A percentile compares a stretch with the other conserved stretches of the same genome.
phyloP scores from a whole-genome alignment of 345 rosid species.

The Hibiscus trionum region DNA sequence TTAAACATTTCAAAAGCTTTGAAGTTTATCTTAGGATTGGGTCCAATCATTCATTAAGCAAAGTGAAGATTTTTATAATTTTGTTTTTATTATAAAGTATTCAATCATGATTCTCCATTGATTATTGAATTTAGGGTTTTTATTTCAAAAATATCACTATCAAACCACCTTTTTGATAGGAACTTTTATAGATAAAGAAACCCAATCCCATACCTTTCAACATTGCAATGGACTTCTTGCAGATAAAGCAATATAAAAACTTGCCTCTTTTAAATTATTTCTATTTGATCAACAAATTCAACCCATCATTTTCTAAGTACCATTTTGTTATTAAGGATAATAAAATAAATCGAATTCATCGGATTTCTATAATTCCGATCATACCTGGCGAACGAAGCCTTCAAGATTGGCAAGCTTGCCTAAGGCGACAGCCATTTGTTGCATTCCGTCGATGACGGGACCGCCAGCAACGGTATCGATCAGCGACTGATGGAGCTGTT shows the following conservation, averaged over 20 bases:
- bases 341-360: too few relatives aligned
- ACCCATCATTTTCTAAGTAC: conserved; percentile 14
- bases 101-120: background rate
- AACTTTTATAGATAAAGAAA: conserved; percentile 30
- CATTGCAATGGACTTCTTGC: conserved; percentile 21
- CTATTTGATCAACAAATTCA: background rate
- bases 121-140: conserved; percentile 34
- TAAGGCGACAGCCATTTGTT: conserved; percentile 85
- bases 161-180: conserved; percentile 38
- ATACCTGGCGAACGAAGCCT: conserved; percentile 95
- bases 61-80: background rate
- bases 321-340: background rate
- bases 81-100: background rate
- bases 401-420: conserved; percentile 88
- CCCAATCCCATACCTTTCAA: conserved; percentile 19
- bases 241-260: conserved; percentile 18
- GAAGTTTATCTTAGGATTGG: conserved; percentile 16
- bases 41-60: conserved; percentile 9
- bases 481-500: conserved; percentile 90
- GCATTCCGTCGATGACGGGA: conserved; percentile 61
- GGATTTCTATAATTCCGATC: too few relatives aligned
- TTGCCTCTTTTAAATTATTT: background rate
- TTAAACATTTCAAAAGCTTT: background rate
- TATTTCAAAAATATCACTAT: conserved; percentile 38
- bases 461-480: conserved; percentile 65